Base-by-base conservation (phyloP, 176 grass and related monocot species). In the Oryza coarctata region DNA sequence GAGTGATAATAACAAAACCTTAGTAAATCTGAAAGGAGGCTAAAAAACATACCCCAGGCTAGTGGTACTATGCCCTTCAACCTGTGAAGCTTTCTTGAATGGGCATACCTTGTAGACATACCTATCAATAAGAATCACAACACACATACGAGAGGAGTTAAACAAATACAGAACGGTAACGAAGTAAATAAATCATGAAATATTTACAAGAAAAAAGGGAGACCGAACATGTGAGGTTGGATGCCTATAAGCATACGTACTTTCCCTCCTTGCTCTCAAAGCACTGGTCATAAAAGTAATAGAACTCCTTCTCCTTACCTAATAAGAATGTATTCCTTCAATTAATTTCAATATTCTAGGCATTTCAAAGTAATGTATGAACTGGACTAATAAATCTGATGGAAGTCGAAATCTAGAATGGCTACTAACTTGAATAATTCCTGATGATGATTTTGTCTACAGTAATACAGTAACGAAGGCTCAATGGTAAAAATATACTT, bases 271-370 rank as follows among this genome's bases (percentile, higher is more conserved):
- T 98, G 73, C 17, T 86, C 82, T 98, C 95, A 65, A 98, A 95
- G 84, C 95, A 98, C 70, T 86, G 90, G 62, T 91, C 92, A 80
- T 98, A 93, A 41, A 95, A 98, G 83, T 87, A 93, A 89, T 98
- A 98, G 73, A 98, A 98, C 74, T 98, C 93, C 77, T 90, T 95
- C 49, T 98, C 92, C 28, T 93, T 95, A 13, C 95, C 95, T 98
- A 87, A 72, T 65, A 90, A 87, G 73, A 92, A 75, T 77, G 50
- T 1, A 12, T 50, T 73, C 18, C 71, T 83, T 74, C 63, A 74
- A 75, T 86, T 33, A 86, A 52, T 52, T 69, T 26, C 14, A 62
- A 73, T 68, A 31, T 27, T 76, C 27, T 57, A 68, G 28, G 72
- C 20, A 74, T 73, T 25, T 70, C 41, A 11, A 5, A 39, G n/a